Evolutionary conservation across 1,284 basidiomycete genomes (phyloP), one percentile per base, ranked within the genome.

Genomic region (Ustilago sp.): DNA sequence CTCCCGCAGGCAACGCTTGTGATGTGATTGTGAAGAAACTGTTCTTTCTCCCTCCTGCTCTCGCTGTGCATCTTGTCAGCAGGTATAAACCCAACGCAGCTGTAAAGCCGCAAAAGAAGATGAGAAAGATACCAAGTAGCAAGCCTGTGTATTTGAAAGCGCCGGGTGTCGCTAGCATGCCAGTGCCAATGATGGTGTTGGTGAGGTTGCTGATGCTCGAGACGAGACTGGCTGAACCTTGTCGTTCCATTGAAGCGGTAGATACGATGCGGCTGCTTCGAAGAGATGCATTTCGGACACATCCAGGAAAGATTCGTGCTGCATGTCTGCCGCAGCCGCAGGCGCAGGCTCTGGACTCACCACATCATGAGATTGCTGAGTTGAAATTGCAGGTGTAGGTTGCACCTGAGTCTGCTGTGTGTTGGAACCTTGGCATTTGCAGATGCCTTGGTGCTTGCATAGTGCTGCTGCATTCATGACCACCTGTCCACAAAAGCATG

Each of bases 41-140:
- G 41, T 64, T 69, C 59, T 77, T 77, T 13, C 78, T 64, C 9
- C 83, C 84, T 2, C 87, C 87, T 0, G 94, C 90, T n/a, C 91
- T 89, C n/a, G 90, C 90, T 1, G 96, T 97, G 83, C 93, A 95
- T 12, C 93, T 87, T 9, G 93, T 92, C 34, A 99, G 90, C 15
- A 98, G 89, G 86, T 97, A 95, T 3, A 99, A 88, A 8, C 96
- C 97, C 78, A 97, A 94, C 0, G 90, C 91, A 3, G 92, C 92
- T 11, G 93, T 91, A 8, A 87, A 86, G 6, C 93, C 96, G 45
- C 93, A 98, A 77, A 95, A 90, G n/a, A 92, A 74, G 81, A 97
- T 96, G 36, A 94, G 94, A 17, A 94, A 82, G 60, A 95, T 90
- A 12, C 96, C 96, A 2, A 94, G 82, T 2, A 87, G 67, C 35